Percentiles rank a stretch among this genome's conserved stretches.
Evolutionary conservation across 306 rosid species (phyloP).

Genomic region (Echinosophora koreensis): DNA sequence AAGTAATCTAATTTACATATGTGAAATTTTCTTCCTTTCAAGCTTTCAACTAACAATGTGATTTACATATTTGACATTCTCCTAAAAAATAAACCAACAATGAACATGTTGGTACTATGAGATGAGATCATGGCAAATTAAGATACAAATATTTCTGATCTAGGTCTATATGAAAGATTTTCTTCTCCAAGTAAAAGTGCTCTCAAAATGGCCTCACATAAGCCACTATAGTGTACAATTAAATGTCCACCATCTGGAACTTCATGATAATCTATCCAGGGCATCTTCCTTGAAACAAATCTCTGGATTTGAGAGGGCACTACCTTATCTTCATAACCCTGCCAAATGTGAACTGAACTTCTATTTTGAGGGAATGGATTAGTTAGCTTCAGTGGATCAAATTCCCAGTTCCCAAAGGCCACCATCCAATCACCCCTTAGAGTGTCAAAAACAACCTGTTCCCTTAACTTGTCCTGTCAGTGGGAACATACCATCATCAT

Average conservation of each 20-base stretch:
- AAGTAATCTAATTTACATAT: slow-evolving; percentile 50
- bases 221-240: slow-evolving; percentile 80
- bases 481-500: slow-evolving; percentile 43
- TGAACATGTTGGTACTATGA: slow-evolving; percentile 20
- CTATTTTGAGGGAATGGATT: slow-evolving; percentile 72
- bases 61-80: slow-evolving; percentile 42
- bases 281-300: slow-evolving; percentile 73
- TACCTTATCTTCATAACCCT: slow-evolving; percentile 90
- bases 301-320: slow-evolving; percentile 88
- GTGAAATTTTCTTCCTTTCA: slow-evolving; percentile 42
- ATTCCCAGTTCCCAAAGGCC: slow-evolving; percentile 86
- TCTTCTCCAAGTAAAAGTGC: slow-evolving; percentile 93
- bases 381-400: slow-evolving; percentile 75
- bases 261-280: slow-evolving; percentile 89
- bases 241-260: slow-evolving; percentile 94
- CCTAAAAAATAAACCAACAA: slow-evolving; percentile 30
- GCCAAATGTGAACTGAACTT: slow-evolving; percentile 85
- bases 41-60: slow-evolving; percentile 52
- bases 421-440: slow-evolving; percentile 75
- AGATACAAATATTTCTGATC: slow-evolving; percentile 42
- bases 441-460: slow-evolving; percentile 77
- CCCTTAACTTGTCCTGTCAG: slow-evolving; percentile 63
- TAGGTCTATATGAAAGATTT: slow-evolving; percentile 59
- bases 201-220: slow-evolving; percentile 81
- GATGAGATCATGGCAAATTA: slow-evolving; percentile 36